Base-by-base conservation (phyloP, 805 yeast species). In the Candida andamanensis region DNA sequence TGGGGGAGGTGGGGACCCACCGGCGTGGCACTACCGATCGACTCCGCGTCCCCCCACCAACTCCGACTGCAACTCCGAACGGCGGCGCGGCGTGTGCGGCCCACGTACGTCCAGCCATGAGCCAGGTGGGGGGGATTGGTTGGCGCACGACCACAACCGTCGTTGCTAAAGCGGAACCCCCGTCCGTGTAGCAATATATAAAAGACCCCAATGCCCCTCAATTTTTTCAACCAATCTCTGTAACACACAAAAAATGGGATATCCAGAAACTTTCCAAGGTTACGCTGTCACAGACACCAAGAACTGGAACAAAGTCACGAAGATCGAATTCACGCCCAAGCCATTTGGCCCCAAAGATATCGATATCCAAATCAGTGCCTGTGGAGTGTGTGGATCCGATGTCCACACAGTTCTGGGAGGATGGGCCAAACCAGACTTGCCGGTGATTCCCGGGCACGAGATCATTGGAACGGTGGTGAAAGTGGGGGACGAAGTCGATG, bases 381-480 rank as follows among this genome's bases (percentile, higher is more conserved):
- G 82, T 55, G 83, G 83, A 46, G 56, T 78, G n/a, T 78, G 85
- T 54, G 81, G 79, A 21, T 63, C 75, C 16, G 84, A 78, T 44
- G 58, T 69, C 35, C 82, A 76, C 48, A 58, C 71, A 17, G 61
- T 64, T 25, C 54, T 57, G 34, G 78, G 72, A 15, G 71, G 68
- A 20, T 78, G 83, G 83, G 63, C 54, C 25, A 58, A 58, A 35
- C 58, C 60, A 11, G 58, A 60, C 35, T 58, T 67, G 23, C 64
- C 68, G 23, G 64, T 60, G 6, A 26, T 39, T 11, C 37, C 43
- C 4, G 86, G 86, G 19, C 85, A 80, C 53, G 85, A 80, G 52
- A 68, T 80, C 41, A 59, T 79, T 27, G 85, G 85, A 26, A 61
- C 53, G 22, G 80, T 79, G 17, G 63, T 73, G 13, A 67, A 61